These are phyloP conservation scores for Dissophora ornata DNA, from an alignment of 192 early-diverging fungal species.

Conservation along the genomic window DNA sequence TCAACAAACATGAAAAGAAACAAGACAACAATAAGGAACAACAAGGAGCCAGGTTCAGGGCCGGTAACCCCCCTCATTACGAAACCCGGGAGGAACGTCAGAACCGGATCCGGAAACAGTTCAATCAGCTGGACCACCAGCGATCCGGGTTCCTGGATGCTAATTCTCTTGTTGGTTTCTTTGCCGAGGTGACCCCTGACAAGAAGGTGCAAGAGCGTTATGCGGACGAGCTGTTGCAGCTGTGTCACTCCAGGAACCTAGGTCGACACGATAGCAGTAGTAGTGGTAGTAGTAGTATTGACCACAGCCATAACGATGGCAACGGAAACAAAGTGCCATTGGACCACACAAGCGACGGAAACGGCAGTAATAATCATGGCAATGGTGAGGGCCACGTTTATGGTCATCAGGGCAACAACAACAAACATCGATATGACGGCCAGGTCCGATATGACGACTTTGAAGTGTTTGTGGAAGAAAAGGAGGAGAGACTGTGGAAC, in stretches of 20 bases:
- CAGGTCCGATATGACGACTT: constrained; percentile 66
- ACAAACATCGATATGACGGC: constrained; percentile 6
- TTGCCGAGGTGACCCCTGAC: constrained; percentile 43
- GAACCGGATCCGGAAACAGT: constrained; percentile 48
- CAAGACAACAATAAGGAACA: constrained; percentile 4
- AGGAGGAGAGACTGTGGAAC: constrained; percentile 71
- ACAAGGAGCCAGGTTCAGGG: constrained; percentile 10
- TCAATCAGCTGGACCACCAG: constrained; percentile 33
- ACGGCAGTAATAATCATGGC: neutral
- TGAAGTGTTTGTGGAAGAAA: constrained; percentile 70
- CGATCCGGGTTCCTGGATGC: constrained; percentile 34
- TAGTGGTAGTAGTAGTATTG: too few relatives aligned
- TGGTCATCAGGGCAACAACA: neutral
- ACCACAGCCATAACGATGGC: neutral
- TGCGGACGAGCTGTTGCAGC: constrained; percentile 47
- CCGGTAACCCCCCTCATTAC: constrained; percentile 36
- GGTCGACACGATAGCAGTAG: too few relatives aligned
- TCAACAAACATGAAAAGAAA: constrained; percentile 1
- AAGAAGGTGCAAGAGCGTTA: constrained; percentile 41
- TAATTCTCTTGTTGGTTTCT: constrained; percentile 39
- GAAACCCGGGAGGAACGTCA: constrained; percentile 49
- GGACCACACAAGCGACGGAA: too few relatives aligned
- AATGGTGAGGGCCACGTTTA: neutral
- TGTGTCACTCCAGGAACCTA: constrained; percentile 41
- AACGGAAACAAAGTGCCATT: too few relatives aligned